Evolutionary conservation across 2,329 filamentous ascomycete species (phyloP).

Genomic region (Nectriaceae sp.): DNA sequence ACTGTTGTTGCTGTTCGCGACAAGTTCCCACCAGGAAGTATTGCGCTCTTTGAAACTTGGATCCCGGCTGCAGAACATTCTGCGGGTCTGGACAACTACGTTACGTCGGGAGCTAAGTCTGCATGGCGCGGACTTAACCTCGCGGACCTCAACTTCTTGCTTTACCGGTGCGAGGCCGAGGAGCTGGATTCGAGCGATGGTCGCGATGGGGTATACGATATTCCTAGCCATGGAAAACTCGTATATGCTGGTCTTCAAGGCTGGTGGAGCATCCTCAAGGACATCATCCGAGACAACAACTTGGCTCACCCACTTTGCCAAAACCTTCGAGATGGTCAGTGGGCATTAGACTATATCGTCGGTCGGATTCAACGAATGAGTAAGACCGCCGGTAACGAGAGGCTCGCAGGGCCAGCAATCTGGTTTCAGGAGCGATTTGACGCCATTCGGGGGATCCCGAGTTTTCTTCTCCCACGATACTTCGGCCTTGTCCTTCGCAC

Average conservation of each 20-base stretch:
- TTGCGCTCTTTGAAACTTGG: slow-evolving; percentile 95
- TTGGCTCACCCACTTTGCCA: slow-evolving; percentile 92
- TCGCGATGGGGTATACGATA: slow-evolving; percentile 82
- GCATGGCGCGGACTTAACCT: slow-evolving; percentile 77
- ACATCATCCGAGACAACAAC: slow-evolving; percentile 85
- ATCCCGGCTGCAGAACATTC: slow-evolving; percentile 86
- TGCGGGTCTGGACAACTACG: slow-evolving; percentile 79
- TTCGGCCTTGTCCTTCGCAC: slow-evolving; percentile 89
- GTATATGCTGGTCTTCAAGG: slow-evolving; percentile 98
- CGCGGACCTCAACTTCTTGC: slow-evolving; percentile 84
- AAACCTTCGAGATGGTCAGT: slow-evolving; percentile 87
- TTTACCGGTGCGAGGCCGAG: slow-evolving; percentile 91
- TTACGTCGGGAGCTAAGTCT: slow-evolving; percentile 76
- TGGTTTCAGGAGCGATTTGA: slow-evolving; percentile 89
- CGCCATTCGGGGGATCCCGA: slow-evolving; percentile 81
- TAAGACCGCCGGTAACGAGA: slow-evolving; percentile 60
- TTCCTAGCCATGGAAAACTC: slow-evolving; percentile 80
- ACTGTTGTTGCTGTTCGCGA: slow-evolving; percentile 80
- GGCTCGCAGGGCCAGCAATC: slow-evolving; percentile 64
- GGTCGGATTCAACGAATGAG: slow-evolving; percentile 75
- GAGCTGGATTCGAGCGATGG: slow-evolving; percentile 77
- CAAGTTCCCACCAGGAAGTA: slow-evolving; percentile 88
- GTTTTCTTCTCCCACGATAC: slow-evolving; percentile 87
- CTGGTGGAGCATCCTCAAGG: slow-evolving; percentile 91
- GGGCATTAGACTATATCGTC: slow-evolving; percentile 88